A percentile compares a stretch with the other conserved stretches of the same genome.
These are phyloP conservation scores for Selaginella tamariscina DNA, from an alignment of 75 land plant genomes.

Conservation along the genomic window DNA sequence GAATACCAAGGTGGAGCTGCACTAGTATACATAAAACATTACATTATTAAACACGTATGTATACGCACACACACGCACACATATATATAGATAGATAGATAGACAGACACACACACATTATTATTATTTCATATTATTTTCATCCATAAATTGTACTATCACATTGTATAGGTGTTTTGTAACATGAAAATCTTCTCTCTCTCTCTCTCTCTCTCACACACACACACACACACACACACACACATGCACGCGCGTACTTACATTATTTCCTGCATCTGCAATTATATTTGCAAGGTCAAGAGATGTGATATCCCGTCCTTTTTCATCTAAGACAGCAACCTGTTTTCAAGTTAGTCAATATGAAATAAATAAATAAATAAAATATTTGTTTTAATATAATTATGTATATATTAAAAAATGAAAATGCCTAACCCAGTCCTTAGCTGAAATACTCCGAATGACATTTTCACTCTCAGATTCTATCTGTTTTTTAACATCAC, in stretches of 20 bases:
- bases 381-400: not conserved
- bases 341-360: not conserved
- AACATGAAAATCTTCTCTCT: too few species aligned
- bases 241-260: too few species aligned
- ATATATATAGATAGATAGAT: not conserved
- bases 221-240: too few species aligned
- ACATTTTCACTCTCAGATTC: not conserved
- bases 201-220: too few species aligned
- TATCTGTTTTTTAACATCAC: not conserved
- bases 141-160: too few species aligned
- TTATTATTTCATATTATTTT: too few species aligned
- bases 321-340: not conserved
- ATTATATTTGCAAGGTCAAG: not conserved
- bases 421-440: not conserved
- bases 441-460: not conserved
- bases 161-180: too few species aligned
- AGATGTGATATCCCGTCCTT: not conserved
- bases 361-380: not conserved
- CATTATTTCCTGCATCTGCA: not conserved
- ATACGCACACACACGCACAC: not conserved
- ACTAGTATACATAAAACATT: constrained; percentile 29
- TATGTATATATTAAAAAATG: too few species aligned
- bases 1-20: constrained; percentile 52
- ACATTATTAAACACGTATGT: not conserved
- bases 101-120: too few species aligned